Evolutionary conservation across 106 monocot species (phyloP), one percentile per base, ranked within the genome.

Genomic region (Alisma plantagoaquatica): DNA sequence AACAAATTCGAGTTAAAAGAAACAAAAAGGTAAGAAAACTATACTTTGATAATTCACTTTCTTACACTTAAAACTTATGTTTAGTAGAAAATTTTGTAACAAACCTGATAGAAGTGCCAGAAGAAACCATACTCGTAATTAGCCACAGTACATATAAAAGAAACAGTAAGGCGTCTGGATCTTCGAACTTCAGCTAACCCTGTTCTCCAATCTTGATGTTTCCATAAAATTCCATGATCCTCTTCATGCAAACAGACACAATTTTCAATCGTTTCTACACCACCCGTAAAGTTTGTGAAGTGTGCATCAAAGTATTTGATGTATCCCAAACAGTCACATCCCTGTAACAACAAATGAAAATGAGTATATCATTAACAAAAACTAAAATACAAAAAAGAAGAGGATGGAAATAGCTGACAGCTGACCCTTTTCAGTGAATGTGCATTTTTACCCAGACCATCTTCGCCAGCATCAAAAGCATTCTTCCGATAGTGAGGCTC

Each of bases 41-140:
- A n/a, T n/a, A n/a, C n/a, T n/a, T n/a, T n/a, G n/a, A n/a, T n/a
- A n/a, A n/a, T n/a, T n/a, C n/a, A n/a, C n/a, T n/a, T n/a, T n/a
- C n/a, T n/a, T n/a, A n/a, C n/a, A n/a, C n/a, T n/a, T n/a, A n/a
- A n/a, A n/a, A n/a, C n/a, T n/a, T n/a, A n/a, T n/a, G n/a, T n/a
- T n/a, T n/a, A n/a, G n/a, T n/a, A n/a, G n/a, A n/a, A n/a, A n/a
- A n/a, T n/a, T n/a, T n/a, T n/a, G n/a, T n/a, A n/a, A n/a, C n/a
- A n/a, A n/a, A 72, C 96, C 89, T 96, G 96, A 65, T 85, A 96
- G 51, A 96, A 96, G 58, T 96, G 96, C 96, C 89, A 96, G 44
- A 75, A 88, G 67, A 96, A 96, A 3, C 84, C 96, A 72, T 96
- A 96, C 38, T 96, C 96, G 46, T 96, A 96, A 62, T 96, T 96